Conservation (phyloP, 805 yeast species). For the Zygosaccharomyces kombuchaensis region DNA sequence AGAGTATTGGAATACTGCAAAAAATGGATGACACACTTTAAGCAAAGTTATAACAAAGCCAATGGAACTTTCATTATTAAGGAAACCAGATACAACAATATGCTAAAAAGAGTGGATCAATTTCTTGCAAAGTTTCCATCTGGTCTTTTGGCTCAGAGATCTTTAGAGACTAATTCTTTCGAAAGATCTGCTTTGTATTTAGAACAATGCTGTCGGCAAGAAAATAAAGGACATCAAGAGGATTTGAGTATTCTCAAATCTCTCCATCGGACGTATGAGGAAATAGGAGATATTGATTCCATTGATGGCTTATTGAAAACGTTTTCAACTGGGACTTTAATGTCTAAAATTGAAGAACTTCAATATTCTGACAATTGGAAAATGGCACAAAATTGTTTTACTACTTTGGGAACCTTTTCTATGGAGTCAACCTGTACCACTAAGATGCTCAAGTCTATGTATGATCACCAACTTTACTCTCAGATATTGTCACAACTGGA, state of each 20-base stretch:
- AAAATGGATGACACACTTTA: slow-evolving; percentile 58
- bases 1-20: slow-evolving; percentile 76
- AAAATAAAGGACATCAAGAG: slow-evolving; percentile 20
- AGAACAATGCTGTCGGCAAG: slow-evolving; percentile 63
- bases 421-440: slow-evolving; percentile 40
- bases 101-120: slow-evolving; percentile 37
- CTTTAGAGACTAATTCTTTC: slow-evolving; percentile 77
- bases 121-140: slow-evolving; percentile 60
- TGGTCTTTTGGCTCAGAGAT: slow-evolving; percentile 66
- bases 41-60: slow-evolving; percentile 31
- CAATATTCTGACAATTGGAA: slow-evolving; percentile 85
- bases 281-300: slow-evolving; percentile 84
- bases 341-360: slow-evolving; percentile 74
- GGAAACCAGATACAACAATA: slow-evolving; percentile 22
- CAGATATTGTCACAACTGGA: slow-evolving; percentile 53
- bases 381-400: slow-evolving; percentile 80
- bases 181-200: slow-evolving; percentile 83
- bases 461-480: slow-evolving; percentile 71
- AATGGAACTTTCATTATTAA: slow-evolving; percentile 28
- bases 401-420: slow-evolving; percentile 49
- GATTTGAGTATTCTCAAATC: slow-evolving; percentile 35
- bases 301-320: slow-evolving; percentile 77
- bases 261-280: slow-evolving; percentile 78
- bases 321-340: slow-evolving; percentile 62
- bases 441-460: slow-evolving; percentile 63